Evolutionary conservation across 2,329 filamentous ascomycete genomes (phyloP).

Genomic region (Daldinia sp.): DNA sequence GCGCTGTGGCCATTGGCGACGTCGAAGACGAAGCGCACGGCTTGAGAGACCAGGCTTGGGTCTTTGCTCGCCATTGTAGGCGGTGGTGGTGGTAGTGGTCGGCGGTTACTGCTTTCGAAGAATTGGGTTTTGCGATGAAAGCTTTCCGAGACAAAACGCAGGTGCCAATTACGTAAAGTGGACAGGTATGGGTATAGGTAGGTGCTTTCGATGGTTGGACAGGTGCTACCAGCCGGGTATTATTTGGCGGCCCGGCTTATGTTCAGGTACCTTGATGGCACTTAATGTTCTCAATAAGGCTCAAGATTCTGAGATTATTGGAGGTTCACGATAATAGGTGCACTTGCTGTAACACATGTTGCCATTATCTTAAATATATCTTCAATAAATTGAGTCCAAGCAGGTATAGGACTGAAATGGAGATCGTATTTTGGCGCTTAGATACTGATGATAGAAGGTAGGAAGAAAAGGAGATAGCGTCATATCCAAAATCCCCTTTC

Average conservation of each 20-base stretch:
- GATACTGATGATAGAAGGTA: neutral
- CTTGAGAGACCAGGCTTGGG: constrained; percentile 45
- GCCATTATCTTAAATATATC: too few species aligned
- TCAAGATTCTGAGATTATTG: too few species aligned
- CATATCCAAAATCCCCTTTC: neutral
- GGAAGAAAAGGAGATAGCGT: neutral
- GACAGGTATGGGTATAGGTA: neutral
- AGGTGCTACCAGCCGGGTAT: constrained; percentile 12
- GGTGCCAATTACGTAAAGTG: constrained; percentile 33
- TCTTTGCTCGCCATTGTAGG: constrained; percentile 44
- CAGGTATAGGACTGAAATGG: neutral
- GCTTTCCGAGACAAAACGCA: constrained; percentile 15
- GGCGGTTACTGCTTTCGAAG: constrained; percentile 11
- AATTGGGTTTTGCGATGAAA: constrained; percentile 21
- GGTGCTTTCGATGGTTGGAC: neutral
- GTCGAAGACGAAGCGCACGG: constrained; percentile 54
- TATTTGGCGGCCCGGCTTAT: neutral
- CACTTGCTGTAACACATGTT: too few species aligned
- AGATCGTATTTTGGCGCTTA: neutral
- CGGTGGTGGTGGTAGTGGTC: neutral
- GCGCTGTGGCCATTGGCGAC: constrained; percentile 62
- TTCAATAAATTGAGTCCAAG: too few species aligned
- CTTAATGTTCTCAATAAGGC: neutral
- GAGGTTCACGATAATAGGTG: too few species aligned
- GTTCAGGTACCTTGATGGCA: neutral